phyloP scores from a whole-genome alignment of 192 early-diverging fungal genomes.

The Coemansia sp. region DNA sequence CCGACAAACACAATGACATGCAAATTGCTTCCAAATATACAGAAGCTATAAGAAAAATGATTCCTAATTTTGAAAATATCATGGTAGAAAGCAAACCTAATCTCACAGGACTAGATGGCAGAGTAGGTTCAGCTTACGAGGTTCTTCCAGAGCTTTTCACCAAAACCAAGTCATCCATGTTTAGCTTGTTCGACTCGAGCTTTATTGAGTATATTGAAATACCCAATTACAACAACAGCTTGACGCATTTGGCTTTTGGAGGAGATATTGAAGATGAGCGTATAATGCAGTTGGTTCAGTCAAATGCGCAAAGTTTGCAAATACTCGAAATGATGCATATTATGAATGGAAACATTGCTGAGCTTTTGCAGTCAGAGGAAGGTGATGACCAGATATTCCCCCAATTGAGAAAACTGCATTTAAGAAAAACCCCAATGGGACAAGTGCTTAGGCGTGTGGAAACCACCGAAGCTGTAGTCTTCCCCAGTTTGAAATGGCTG shows the following conservation, averaged over 20 bases:
- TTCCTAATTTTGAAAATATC: background rate
- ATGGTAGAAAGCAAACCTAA: conserved; percentile 3
- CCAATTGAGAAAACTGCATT: background rate
- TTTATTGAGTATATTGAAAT: background rate
- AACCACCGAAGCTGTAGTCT: background rate
- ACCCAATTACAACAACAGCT: too few relatives aligned
- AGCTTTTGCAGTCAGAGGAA: background rate
- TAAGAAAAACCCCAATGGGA: background rate
- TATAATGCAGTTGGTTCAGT: background rate
- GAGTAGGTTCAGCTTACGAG: background rate
- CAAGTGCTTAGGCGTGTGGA: background rate
- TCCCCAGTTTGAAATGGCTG: conserved; percentile 6
- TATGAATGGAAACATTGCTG: background rate
- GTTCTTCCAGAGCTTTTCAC: background rate
- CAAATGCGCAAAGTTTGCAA: background rate
- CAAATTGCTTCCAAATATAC: background rate
- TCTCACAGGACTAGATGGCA: background rate
- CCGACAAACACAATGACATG: background rate
- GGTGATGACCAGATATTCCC: background rate
- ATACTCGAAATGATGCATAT: conserved; percentile 1
- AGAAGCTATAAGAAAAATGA: background rate
- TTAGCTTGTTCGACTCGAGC: background rate
- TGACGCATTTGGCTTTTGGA: background rate
- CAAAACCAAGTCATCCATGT: background rate
- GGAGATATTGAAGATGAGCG: conserved; percentile 8